Conservation (phyloP, 352 stramenopile species). For the Phytophthora vignae region DNA sequence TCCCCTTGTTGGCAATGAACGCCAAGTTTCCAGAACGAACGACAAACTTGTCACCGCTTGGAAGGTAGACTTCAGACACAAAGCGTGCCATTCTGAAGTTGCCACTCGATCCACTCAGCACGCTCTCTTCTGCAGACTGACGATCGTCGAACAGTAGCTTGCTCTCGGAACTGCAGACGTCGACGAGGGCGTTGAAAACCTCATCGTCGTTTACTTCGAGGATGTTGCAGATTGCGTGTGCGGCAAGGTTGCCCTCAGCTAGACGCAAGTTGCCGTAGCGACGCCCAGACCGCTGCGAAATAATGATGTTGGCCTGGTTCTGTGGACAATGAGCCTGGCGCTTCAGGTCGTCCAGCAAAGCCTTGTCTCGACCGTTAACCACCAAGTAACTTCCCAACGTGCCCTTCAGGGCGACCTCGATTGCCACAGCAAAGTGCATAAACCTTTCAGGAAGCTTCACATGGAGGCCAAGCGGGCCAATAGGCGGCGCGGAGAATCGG, state of each 20-base stretch:
- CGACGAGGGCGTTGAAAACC: constrained; percentile 85
- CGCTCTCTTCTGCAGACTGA: constrained; percentile 57
- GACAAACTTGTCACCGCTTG: constrained; percentile 80
- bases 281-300: constrained; percentile 62
- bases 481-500: constrained; percentile 69
- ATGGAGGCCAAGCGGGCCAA: constrained; percentile 77
- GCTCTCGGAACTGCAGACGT: constrained; percentile 80
- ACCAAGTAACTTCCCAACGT: constrained; percentile 83
- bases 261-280: constrained; percentile 69
- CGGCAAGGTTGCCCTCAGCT: constrained; percentile 52
- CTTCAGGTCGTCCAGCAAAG: constrained; percentile 78
- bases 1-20: constrained; percentile 82
- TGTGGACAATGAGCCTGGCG: constrained; percentile 64
- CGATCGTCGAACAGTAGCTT: constrained; percentile 78
- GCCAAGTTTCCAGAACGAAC: constrained; percentile 80
- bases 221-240: constrained; percentile 83
- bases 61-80: constrained; percentile 77
- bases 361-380: constrained; percentile 80
- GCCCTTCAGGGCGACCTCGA: constrained; percentile 80
- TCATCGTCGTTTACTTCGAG: constrained; percentile 77
- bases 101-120: constrained; percentile 64
- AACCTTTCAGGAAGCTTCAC: constrained; percentile 75
- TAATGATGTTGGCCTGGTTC: constrained; percentile 86
- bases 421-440: constrained; percentile 74
- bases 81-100: constrained; percentile 70